Percentiles rank a stretch among this genome's conserved stretches.
phyloP scores from a whole-genome alignment of 257 asterid genomes.

The Nicotiana paniculata region DNA sequence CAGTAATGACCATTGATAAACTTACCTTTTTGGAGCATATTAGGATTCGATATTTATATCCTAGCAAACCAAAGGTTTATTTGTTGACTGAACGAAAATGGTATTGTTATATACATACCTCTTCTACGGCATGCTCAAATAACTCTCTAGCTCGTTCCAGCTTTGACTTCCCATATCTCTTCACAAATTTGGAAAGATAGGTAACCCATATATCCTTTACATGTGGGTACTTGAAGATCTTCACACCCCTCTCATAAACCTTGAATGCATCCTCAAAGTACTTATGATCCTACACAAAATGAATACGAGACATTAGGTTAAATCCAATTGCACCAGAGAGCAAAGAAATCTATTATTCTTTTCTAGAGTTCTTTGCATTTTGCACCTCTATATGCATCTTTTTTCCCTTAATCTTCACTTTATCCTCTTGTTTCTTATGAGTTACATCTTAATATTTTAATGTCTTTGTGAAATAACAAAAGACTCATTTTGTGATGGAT shows the following conservation, averaged over 20 bases:
- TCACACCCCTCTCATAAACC: conserved; percentile 94
- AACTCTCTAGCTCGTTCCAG: conserved; percentile 93
- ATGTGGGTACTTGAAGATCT: conserved; percentile 92
- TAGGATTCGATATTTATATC: not conserved
- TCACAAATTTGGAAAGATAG: conserved; percentile 83
- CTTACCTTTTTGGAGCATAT: not conserved
- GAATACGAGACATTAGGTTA: conserved; percentile 10
- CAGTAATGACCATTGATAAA: not conserved
- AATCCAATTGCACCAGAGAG: not conserved
- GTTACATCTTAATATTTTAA: not conserved
- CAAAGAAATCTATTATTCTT: not conserved
- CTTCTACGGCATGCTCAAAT: conserved; percentile 90
- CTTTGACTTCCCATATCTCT: conserved; percentile 86
- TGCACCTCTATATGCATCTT: not conserved
- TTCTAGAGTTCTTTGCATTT: not conserved
- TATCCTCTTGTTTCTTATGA: not conserved
- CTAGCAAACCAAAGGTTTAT: not conserved
- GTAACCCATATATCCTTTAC: conserved; percentile 94
- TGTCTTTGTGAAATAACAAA: not conserved
- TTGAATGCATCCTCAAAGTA: conserved; percentile 95
- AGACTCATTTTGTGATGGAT: not conserved
- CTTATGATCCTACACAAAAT: conserved; percentile 57
- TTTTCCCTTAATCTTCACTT: not conserved
- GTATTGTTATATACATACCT: conserved; percentile 37
- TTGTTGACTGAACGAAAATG: not conserved